Evolutionary conservation across 2,329 filamentous ascomycete species (phyloP), one percentile per base, ranked within the genome.

Genomic region (Lecanicillium sp.): DNA sequence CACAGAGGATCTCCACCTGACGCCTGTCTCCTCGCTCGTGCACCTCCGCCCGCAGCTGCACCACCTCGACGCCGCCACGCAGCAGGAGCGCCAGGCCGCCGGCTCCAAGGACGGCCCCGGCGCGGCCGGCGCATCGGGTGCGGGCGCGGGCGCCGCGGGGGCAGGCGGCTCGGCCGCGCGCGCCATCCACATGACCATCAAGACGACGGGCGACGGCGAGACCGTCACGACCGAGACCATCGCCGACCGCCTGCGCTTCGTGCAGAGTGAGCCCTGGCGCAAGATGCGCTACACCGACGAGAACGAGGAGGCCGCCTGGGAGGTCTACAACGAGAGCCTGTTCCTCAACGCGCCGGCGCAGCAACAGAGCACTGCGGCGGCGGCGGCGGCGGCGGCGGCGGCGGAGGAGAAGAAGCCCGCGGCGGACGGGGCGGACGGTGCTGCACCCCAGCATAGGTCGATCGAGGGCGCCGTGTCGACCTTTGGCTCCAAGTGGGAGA

Each of bases 31-130:
- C 33, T 85, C 87, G 2, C 80, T 95, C 37, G 86, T 95, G 35
- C 88, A 95, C 62, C 81, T 98, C 60, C 86, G 90, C 4, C 90
- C 93, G 0, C 88, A 96, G 60, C 86, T 95, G 52, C 89, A 95
- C 67, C 90, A 97, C 68, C 76, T 97, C 56, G 93, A 97, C 67
- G 91, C 93, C 3, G 69, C 82, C 38, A 75, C 84, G 39, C 89
- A 96, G 58, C 77, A 87, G 48, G 81, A 86, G 29, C 72, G 73
- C 35, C 65, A 66, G 62, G 59, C 61, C 44, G 56, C 62, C 14
- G 64, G 65, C 24, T 59, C 67, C 64, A 63, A 65, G 47, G 64
- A 66, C 20, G 55, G n/a, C n/a, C n/a, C 62, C 17, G 55, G 55
- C 8, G 62, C 59, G 4, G 52, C 67, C 57, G 57, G 26, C 10